Evolutionary conservation across 2,329 filamentous ascomycete genomes (phyloP).

Genomic region (Bipolaris sorokiniana): DNA sequence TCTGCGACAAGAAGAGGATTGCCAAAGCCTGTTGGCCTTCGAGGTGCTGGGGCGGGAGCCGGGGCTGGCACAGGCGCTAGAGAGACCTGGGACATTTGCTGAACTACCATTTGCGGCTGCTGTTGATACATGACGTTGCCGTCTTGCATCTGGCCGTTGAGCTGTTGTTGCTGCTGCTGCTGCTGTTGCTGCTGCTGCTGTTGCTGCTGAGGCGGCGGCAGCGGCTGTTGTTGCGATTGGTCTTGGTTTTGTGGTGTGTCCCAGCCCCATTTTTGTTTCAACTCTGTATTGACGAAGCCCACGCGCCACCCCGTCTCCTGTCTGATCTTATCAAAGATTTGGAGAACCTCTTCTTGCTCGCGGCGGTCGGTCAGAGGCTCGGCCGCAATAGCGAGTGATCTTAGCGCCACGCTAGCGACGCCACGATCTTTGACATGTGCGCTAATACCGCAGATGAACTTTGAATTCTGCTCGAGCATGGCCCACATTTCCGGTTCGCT

Average conservation of each 20-base stretch:
- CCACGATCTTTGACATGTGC: constrained; percentile 82
- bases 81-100: constrained; percentile 28
- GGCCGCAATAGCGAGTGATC: constrained; percentile 78
- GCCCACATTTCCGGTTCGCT: constrained; percentile 71
- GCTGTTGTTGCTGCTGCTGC: constrained; percentile 30
- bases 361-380: constrained; percentile 70
- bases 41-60: constrained; percentile 19
- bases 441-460: constrained; percentile 87
- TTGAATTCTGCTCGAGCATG: constrained; percentile 75
- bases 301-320: constrained; percentile 81
- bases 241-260: constrained; percentile 50
- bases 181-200: constrained; percentile 31
- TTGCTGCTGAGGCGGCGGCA: constrained; percentile 26
- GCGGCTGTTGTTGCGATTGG: constrained; percentile 39
- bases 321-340: constrained; percentile 76
- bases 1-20: constrained; percentile 77
- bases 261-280: constrained; percentile 82
- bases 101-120: constrained; percentile 23
- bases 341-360: constrained; percentile 81
- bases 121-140: constrained; percentile 20
- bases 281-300: constrained; percentile 71
- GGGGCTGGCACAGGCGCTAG: constrained; percentile 23
- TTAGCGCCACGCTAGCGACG: constrained; percentile 78
- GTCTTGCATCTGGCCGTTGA: constrained; percentile 24
- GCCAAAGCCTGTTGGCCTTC: constrained; percentile 59